Evolutionary conservation across 495 filamentous ascomycete species (phyloP).

Genomic region (Aspergillus olivimuriae): DNA sequence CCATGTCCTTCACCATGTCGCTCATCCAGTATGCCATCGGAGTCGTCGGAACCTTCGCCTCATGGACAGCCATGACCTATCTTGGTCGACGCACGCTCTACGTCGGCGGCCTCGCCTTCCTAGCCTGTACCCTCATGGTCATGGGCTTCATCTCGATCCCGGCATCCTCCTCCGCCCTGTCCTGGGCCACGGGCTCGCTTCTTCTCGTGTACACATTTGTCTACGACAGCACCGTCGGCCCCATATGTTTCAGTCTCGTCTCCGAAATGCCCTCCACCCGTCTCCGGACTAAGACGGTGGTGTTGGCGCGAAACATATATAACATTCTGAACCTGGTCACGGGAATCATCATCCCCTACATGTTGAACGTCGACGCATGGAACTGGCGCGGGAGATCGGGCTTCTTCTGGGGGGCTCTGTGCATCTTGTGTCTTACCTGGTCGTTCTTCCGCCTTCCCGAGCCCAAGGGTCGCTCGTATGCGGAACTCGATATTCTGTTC

Average conservation of each 20-base stretch:
- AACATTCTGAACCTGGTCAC: constrained; percentile 53
- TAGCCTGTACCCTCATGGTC: constrained; percentile 49
- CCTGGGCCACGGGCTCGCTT: constrained; percentile 40
- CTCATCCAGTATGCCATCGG: constrained; percentile 61
- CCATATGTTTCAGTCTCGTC: constrained; percentile 61
- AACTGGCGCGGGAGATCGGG: constrained; percentile 56
- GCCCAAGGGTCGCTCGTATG: constrained; percentile 53
- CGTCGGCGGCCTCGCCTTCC: constrained; percentile 47
- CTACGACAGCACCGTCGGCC: constrained; percentile 60
- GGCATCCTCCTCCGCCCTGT: constrained; percentile 52
- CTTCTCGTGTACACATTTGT: constrained; percentile 56
- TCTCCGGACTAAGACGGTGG: constrained; percentile 58
- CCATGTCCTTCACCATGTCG: constrained; percentile 55
- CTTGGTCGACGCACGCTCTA: constrained; percentile 60
- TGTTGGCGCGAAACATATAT: constrained; percentile 52
- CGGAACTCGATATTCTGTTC: constrained; percentile 39
- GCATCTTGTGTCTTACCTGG: constrained; percentile 58
- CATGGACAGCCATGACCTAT: constrained; percentile 58
- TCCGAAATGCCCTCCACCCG: constrained; percentile 55
- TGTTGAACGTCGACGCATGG: constrained; percentile 58
- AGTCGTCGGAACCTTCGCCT: constrained; percentile 54
- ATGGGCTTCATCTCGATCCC: constrained; percentile 17
- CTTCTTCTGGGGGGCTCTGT: constrained; percentile 57
- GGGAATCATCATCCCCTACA: constrained; percentile 56
- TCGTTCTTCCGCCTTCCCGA: constrained; percentile 60